A percentile compares a stretch with the other conserved stretches of the same genome.
These are phyloP conservation scores for Diplocarpon rosae DNA, from an alignment of 2,329 filamentous ascomycete genomes.

Conservation along the genomic window DNA sequence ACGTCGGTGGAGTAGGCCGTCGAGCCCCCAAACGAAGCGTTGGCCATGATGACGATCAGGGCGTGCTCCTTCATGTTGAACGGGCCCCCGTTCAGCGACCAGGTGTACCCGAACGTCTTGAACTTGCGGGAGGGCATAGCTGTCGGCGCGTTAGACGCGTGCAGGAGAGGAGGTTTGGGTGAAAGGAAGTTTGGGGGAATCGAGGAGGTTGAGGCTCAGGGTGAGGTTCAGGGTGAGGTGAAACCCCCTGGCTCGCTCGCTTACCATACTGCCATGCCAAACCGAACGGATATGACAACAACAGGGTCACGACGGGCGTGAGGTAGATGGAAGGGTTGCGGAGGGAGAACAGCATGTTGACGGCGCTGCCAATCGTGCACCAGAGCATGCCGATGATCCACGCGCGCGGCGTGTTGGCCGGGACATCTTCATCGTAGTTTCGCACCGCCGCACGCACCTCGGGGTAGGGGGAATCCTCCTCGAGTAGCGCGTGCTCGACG, in stretches of 20 bases:
- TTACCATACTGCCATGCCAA: conserved; percentile 28
- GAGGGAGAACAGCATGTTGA: conserved; percentile 26
- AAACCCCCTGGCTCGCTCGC: too few species aligned
- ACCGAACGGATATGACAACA: conserved; percentile 26
- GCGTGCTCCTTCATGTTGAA: conserved; percentile 63
- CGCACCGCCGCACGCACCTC: conserved; percentile 43
- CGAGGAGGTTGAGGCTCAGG: background rate
- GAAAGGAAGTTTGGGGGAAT: too few species aligned
- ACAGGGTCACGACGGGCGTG: conserved; percentile 3
- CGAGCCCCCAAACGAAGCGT: conserved; percentile 27
- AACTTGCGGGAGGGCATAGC: conserved; percentile 21
- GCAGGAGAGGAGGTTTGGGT: too few species aligned
- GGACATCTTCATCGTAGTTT: conserved; percentile 54
- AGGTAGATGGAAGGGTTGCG: conserved; percentile 9
- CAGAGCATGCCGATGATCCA: conserved; percentile 48
- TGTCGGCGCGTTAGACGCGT: conserved; percentile 26
- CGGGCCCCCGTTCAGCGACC: conserved; percentile 53
- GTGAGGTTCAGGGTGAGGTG: too few species aligned
- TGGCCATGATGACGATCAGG: conserved; percentile 51
- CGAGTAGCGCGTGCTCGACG: conserved; percentile 5
- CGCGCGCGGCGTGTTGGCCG: conserved; percentile 54
- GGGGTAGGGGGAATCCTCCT: conserved; percentile 18
- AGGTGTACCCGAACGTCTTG: conserved; percentile 40
- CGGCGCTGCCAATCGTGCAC: conserved; percentile 8
- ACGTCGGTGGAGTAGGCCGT: conserved; percentile 47